These are phyloP conservation scores for Mycena citricolor DNA, from an alignment of 1,284 basidiomycete species.

Conservation along the genomic window DNA sequence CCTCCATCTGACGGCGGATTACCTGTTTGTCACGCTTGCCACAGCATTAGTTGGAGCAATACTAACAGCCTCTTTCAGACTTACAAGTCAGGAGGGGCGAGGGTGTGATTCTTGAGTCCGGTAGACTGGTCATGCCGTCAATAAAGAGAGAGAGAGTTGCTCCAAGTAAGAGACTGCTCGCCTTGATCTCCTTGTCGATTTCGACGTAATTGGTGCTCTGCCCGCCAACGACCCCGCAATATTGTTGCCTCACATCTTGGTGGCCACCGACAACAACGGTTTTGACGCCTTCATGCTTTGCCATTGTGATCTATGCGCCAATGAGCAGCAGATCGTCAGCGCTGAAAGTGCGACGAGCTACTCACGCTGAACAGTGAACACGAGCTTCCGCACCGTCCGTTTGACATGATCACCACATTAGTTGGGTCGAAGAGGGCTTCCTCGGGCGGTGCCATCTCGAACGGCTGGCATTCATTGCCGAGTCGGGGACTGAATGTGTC, in stretches of 20 bases:
- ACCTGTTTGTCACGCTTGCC: slow-evolving; percentile 46
- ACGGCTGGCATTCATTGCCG: slow-evolving; percentile 59
- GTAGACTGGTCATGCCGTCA: slow-evolving; percentile 37
- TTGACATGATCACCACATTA: slow-evolving; percentile 57
- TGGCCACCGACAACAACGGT: slow-evolving; percentile 59
- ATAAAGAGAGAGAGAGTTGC: background rate
- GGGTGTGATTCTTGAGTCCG: slow-evolving; percentile 51
- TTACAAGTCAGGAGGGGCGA: slow-evolving; percentile 64
- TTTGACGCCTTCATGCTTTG: slow-evolving; percentile 54
- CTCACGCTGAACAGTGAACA: slow-evolving; percentile 59
- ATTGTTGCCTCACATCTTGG: slow-evolving; percentile 48
- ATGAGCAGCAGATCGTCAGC: slow-evolving; percentile 1
- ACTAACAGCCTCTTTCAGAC: slow-evolving; percentile 25
- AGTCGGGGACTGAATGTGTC: slow-evolving; percentile 56
- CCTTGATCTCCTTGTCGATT: slow-evolving; percentile 62
- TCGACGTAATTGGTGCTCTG: slow-evolving; percentile 55
- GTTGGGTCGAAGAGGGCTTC: slow-evolving; percentile 51
- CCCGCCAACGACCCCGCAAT: slow-evolving; percentile 62
- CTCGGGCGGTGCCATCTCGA: slow-evolving; percentile 41
- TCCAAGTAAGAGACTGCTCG: slow-evolving; percentile 23
- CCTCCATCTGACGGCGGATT: too few species aligned
- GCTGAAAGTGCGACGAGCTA: slow-evolving; percentile 12
- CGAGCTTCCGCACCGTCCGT: slow-evolving; percentile 57
- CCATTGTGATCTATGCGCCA: slow-evolving; percentile 51
- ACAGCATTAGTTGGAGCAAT: slow-evolving; percentile 14